These are phyloP conservation scores for Leonotis leonurus DNA, from an alignment of 257 asterid genomes.

Conservation along the genomic window DNA sequence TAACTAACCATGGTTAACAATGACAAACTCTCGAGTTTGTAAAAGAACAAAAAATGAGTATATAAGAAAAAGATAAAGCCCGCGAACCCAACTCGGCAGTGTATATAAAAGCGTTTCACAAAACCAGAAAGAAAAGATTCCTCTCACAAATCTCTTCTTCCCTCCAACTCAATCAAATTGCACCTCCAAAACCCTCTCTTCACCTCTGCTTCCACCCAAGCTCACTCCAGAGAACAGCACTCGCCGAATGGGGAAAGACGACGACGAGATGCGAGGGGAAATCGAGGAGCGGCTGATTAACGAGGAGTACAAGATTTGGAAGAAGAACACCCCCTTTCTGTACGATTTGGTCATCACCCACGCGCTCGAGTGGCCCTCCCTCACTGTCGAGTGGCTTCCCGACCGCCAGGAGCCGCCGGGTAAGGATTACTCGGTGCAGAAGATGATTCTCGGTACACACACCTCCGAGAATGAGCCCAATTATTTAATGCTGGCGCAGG, in stretches of 20 bases:
- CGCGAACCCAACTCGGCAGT: no score
- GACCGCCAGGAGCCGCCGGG: constrained; percentile 87
- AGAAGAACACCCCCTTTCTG: constrained; percentile 78
- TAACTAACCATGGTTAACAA: no score
- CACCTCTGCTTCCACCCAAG: no score
- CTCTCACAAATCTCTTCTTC: no score
- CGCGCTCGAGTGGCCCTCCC: constrained; percentile 91
- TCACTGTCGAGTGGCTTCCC: constrained; percentile 93
- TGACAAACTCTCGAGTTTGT: no score
- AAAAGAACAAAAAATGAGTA: no score
- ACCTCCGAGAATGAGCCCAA: constrained; percentile 89
- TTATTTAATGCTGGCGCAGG: constrained; percentile 81
- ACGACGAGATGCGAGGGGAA: constrained; percentile 89
- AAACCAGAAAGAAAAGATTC: no score
- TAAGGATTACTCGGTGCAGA: constrained; percentile 81
- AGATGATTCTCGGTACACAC: constrained; percentile 85
- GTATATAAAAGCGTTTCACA: no score
- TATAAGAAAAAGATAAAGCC: no score
- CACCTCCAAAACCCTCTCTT: no score
- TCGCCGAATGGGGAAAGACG: constrained; percentile 92
- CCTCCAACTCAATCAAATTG: no score
- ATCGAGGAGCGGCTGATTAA: constrained; percentile 72
- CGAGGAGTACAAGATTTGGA: constrained; percentile 98
- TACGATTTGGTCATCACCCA: constrained; percentile 91
- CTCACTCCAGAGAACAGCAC: no score